Conservation (phyloP, 2,329 filamentous ascomycete genomes). For the Magnaporthiopsis poae region DNA sequence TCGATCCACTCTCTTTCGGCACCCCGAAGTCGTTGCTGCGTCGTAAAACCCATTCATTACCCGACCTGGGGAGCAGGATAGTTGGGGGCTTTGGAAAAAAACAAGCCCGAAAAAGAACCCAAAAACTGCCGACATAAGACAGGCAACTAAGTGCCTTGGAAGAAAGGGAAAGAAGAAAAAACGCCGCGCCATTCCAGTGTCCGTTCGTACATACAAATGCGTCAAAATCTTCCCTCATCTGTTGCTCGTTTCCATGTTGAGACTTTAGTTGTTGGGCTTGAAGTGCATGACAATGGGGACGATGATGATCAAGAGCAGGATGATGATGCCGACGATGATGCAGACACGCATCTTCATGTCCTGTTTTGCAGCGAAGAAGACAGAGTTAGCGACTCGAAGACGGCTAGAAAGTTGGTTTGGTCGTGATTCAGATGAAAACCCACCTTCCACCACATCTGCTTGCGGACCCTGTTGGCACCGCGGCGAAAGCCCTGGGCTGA, state of each 20-base stretch:
- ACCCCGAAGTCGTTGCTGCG: neutral
- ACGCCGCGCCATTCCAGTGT: slow-evolving; percentile 2
- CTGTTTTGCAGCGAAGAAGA: slow-evolving; percentile 17
- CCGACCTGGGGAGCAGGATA: neutral
- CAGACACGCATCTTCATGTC: slow-evolving; percentile 99
- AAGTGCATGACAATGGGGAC: slow-evolving; percentile 44
- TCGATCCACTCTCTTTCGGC: too few species aligned
- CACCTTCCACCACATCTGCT: slow-evolving; percentile 97
- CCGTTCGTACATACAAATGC: slow-evolving; percentile 9
- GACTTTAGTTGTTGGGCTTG: neutral
- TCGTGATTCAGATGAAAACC: neutral
- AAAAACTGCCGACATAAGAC: neutral
- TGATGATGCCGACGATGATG: slow-evolving; percentile 79
- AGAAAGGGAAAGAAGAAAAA: slow-evolving; percentile 1
- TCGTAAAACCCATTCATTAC: slow-evolving; percentile 5
- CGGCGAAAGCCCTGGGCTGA: slow-evolving; percentile 93
- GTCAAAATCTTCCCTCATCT: neutral
- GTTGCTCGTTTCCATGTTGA: neutral
- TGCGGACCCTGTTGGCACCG: slow-evolving; percentile 89
- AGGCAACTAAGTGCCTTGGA: neutral
- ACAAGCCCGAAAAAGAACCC: neutral
- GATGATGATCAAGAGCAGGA: slow-evolving; percentile 88
- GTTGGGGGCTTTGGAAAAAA: neutral
- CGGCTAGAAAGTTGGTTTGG: too few species aligned
- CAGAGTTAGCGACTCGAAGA: neutral